phyloP scores from a whole-genome alignment of 768 basidiomycete species.

The Amanita molliuscula region DNA sequence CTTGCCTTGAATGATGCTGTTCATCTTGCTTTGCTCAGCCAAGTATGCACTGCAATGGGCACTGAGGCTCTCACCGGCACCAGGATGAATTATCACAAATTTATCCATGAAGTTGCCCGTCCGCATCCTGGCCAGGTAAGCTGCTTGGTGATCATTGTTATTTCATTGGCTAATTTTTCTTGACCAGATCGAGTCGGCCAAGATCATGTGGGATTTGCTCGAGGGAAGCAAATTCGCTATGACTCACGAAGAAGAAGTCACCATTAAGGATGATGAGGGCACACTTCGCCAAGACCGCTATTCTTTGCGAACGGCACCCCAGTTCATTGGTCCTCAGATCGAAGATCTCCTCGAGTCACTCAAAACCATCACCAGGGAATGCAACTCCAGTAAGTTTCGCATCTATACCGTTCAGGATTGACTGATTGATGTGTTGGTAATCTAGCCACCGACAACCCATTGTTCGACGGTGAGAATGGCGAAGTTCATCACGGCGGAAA shows the following conservation, averaged over 20 bases:
- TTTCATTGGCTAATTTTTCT: background rate
- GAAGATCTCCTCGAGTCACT: conserved; percentile 66
- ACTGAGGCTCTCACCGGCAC: conserved; percentile 73
- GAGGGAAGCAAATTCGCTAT: conserved; percentile 59
- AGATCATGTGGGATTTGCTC: conserved; percentile 57
- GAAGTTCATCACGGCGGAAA: conserved; percentile 76
- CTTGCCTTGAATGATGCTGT: conserved; percentile 67
- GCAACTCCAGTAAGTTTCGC: conserved; percentile 62
- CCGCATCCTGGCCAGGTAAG: conserved; percentile 73
- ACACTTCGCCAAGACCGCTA: conserved; percentile 75
- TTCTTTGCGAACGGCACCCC: conserved; percentile 63
- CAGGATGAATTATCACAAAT: conserved; percentile 63
- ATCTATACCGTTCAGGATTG: background rate
- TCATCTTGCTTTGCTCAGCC: conserved; percentile 52
- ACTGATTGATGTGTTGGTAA: conserved; percentile 4
- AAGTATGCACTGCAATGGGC: conserved; percentile 76
- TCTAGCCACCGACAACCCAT: conserved; percentile 79
- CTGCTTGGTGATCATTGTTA: background rate
- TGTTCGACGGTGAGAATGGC: conserved; percentile 59
- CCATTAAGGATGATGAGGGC: conserved; percentile 63
- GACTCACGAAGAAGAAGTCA: conserved; percentile 62
- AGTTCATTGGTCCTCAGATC: conserved; percentile 81
- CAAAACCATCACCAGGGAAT: conserved; percentile 58
- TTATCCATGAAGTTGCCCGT: conserved; percentile 65
- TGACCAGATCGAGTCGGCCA: conserved; percentile 55